A percentile compares a stretch with the other conserved stretches of the same genome.
These are phyloP conservation scores for Lepidium aucheri DNA, from an alignment of 345 rosid species.

Conservation along the genomic window DNA sequence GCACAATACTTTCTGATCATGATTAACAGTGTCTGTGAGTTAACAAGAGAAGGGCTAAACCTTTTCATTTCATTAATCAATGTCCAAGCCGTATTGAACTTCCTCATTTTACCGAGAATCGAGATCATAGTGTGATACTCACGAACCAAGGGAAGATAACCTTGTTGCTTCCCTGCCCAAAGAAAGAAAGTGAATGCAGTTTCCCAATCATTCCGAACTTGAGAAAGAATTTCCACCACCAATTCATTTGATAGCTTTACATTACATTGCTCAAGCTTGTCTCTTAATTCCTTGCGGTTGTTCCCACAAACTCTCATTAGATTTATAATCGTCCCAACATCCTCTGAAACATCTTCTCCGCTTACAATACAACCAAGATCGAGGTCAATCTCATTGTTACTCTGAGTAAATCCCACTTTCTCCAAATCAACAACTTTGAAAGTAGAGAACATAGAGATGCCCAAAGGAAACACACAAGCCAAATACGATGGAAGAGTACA, in stretches of 20 bases:
- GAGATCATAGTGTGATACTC: conserved; percentile 77
- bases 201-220: conserved; percentile 77
- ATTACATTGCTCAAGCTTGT: conserved; percentile 50
- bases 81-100: conserved; percentile 84
- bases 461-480: conserved; percentile 1
- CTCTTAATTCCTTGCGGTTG: conserved; percentile 34
- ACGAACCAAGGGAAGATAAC: conserved; percentile 47
- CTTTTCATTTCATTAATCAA: conserved; percentile 86
- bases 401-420: background rate
- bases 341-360: conserved; percentile 27
- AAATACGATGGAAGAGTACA: background rate
- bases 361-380: background rate
- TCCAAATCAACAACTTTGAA: background rate
- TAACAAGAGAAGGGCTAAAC: conserved; percentile 43
- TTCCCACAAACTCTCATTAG: conserved; percentile 33
- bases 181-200: conserved; percentile 77
- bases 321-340: conserved; percentile 36
- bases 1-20: conserved; percentile 90
- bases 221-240: conserved; percentile 67
- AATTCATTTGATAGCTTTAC: conserved; percentile 45
- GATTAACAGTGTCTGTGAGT: conserved; percentile 69
- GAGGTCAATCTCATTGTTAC: background rate
- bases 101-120: conserved; percentile 78
- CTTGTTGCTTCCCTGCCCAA: conserved; percentile 69
- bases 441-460: conserved; percentile 15